Conservation (phyloP, 2,329 filamentous ascomycete species). For the Pochonia chlamydosporia region DNA sequence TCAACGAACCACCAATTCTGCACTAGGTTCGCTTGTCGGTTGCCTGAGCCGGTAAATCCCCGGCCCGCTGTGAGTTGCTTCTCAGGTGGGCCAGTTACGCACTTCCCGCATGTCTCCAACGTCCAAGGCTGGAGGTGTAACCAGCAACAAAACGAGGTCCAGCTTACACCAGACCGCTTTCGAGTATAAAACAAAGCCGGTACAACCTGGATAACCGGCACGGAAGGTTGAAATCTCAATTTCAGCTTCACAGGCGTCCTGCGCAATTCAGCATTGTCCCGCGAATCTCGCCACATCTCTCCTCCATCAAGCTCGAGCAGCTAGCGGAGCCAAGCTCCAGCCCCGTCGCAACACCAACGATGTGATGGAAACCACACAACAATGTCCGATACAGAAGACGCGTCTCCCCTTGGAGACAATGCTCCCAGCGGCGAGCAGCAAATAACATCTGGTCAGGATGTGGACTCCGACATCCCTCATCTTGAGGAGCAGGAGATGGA, state of each 20-base stretch:
- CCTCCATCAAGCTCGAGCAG: not conserved
- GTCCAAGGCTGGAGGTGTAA: not conserved
- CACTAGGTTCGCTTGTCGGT: not conserved
- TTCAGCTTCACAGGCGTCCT: not conserved
- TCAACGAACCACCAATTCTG: not conserved
- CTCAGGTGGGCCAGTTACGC: slow-evolving; percentile 14
- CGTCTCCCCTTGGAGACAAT: slow-evolving; percentile 32
- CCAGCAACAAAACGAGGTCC: not conserved
- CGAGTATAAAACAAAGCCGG: not conserved
- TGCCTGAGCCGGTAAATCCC: slow-evolving; percentile 10
- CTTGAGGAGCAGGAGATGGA: slow-evolving; percentile 4
- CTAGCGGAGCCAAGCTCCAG: not conserved
- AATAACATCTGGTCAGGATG: slow-evolving; percentile 13
- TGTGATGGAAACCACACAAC: slow-evolving; percentile 35
- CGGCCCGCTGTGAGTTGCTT: slow-evolving; percentile 8
- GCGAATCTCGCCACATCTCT: not conserved
- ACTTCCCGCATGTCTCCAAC: not conserved
- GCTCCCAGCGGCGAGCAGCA: slow-evolving; percentile 37
- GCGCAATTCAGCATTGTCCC: not conserved
- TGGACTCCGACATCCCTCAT: slow-evolving; percentile 11
- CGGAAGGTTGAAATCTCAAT: not conserved
- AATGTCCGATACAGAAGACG: slow-evolving; percentile 45
- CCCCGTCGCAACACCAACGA: slow-evolving; percentile 8
- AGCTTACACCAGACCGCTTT: not conserved
- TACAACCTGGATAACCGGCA: not conserved